phyloP scores from a whole-genome alignment of 768 basidiomycete species.

The Cyclocybe aegerita region DNA sequence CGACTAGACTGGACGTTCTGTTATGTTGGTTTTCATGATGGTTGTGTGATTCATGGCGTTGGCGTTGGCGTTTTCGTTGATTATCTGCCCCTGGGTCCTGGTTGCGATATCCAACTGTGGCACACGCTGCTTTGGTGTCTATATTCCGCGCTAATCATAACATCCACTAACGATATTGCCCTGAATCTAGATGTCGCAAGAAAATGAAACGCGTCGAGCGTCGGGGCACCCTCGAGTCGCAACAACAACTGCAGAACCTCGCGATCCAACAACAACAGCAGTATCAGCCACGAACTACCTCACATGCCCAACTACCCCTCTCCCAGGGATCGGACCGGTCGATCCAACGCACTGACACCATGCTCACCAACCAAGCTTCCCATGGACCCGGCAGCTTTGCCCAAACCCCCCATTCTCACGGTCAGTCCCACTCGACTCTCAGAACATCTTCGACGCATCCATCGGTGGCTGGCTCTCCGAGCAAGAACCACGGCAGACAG shows the following conservation, averaged over 20 bases:
- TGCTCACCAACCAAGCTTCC: constrained; percentile 19
- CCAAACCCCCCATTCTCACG: background rate
- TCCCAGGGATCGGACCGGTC: constrained; percentile 21
- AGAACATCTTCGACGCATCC: background rate
- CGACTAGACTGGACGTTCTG: too few species aligned
- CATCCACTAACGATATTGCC: background rate
- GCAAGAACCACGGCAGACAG: constrained; percentile 10
- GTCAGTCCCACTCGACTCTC: background rate
- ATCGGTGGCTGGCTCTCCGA: constrained; percentile 1
- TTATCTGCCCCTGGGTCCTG: too few species aligned
- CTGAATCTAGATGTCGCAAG: constrained; percentile 61
- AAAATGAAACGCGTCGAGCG: constrained; percentile 86
- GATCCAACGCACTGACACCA: constrained; percentile 25
- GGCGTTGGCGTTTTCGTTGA: too few species aligned
- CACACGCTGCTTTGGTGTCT: too few species aligned
- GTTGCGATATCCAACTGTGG: too few species aligned
- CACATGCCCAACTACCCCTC: constrained; percentile 17
- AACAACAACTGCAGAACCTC: constrained; percentile 24
- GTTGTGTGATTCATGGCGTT: too few species aligned
- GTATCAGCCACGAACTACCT: constrained; percentile 13
- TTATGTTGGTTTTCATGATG: too few species aligned
- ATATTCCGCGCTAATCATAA: background rate
- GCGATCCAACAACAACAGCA: constrained; percentile 21
- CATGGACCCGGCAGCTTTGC: constrained; percentile 9
- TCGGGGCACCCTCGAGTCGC: constrained; percentile 60